Conservation (phyloP, 441 rosid species). For the Mallotus repandus region DNA sequence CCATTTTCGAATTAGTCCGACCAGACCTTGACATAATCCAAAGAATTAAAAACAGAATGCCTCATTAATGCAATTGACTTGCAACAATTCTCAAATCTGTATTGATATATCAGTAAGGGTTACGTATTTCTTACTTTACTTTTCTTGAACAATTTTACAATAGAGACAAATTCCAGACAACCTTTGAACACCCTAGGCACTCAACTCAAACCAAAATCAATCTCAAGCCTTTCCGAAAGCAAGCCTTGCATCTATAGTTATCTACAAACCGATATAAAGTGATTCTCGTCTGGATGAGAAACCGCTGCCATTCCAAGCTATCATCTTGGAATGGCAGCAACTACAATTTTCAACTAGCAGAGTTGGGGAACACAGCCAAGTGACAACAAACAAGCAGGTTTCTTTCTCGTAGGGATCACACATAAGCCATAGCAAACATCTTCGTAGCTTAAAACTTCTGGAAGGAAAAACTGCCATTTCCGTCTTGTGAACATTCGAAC, state of each 20-base stretch:
- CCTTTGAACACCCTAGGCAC: not conserved
- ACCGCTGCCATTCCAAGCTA: not conserved
- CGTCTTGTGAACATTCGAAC: not conserved
- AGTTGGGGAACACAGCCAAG: not conserved
- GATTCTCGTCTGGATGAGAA: not conserved
- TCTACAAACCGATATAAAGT: conserved; percentile 7
- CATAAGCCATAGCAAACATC: not conserved
- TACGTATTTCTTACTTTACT: not conserved
- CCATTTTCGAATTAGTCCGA: not conserved
- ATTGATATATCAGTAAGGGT: not conserved
- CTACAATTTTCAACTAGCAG: not conserved
- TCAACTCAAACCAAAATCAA: not conserved
- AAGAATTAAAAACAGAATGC: no score
- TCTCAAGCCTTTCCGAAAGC: not conserved
- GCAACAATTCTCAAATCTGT: conserved; percentile 1
- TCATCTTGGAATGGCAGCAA: not conserved
- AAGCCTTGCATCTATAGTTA: conserved; percentile 1
- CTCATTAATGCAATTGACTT: not conserved
- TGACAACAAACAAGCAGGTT: not conserved
- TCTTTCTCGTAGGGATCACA: not conserved
- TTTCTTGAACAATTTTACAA: not conserved
- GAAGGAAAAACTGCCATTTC: not conserved
- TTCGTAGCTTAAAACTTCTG: not conserved
- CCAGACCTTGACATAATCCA: no score
- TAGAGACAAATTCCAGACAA: conserved; percentile 6